Evolutionary conservation across 306 rosid species (phyloP), one percentile per base, ranked within the genome.

Genomic region (Sicyos edulis): DNA sequence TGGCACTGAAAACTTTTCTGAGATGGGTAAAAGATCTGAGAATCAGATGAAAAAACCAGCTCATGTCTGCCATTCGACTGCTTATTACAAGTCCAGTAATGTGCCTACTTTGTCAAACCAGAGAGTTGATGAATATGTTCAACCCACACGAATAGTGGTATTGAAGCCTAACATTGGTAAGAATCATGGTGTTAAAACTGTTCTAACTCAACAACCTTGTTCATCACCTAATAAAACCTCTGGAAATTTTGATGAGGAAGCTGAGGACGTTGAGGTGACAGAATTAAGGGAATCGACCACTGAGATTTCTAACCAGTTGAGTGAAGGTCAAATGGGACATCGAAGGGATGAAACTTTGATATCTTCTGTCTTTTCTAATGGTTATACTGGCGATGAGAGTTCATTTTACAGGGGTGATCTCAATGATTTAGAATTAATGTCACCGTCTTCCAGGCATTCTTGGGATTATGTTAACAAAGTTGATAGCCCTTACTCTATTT

Each of bases 121-220:
- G 76, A 86, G 82, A 76, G 81, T 77, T 74, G 95, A 83, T 11
- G 91, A 88, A 67, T 75, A 89, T 21, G 87, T 70, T 70, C 92
- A 80, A 75, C 87, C 91, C 52, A 91, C 99, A 76, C 83, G 95
- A 69, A 95, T 95, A 59, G 96, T 95, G 63, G 88, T 91, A 53
- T 74, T 95, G 85, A 91, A 90, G 81, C 99, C 99, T 74, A 91
- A 85, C 83, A 78, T 85, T 68, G 89, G 86, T 52, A 86, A 83
- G 80, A 72, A 79, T 65, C 75, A 77, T 72, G 92, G 86, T 44
- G 66, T 78, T 52, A 88, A 84, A 77, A 74, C 86, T 61, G 77
- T 80, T 66, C 68, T 55, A 70, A 79, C 92, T 82, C 84, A 93
- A 65, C 88, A 93, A 65, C 87, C 82, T 73, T 74, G 75, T 68